Conservation (phyloP, 768 basidiomycete species). For the Hydnum rufescens region DNA sequence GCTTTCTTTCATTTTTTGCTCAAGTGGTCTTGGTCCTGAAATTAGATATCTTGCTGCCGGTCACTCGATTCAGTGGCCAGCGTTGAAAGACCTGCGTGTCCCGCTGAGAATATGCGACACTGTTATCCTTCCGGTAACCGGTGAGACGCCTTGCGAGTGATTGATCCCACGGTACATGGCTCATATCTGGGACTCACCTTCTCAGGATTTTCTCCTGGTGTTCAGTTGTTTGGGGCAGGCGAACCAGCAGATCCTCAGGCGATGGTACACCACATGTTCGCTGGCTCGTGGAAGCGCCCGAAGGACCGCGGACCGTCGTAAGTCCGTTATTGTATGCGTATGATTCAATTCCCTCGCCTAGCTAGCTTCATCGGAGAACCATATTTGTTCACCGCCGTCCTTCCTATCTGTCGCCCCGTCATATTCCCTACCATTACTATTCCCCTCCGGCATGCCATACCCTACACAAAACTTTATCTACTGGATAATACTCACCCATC, state of each 20-base stretch:
- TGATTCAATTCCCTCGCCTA: no score
- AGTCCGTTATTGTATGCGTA: no score
- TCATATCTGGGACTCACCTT: background rate
- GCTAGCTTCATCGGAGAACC: no score
- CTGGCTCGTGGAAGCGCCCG: slow-evolving; percentile 11
- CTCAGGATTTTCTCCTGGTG: slow-evolving; percentile 17
- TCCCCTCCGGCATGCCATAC: no score
- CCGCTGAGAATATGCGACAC: slow-evolving; percentile 20
- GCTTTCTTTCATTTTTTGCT: background rate
- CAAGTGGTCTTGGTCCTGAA: slow-evolving; percentile 2
- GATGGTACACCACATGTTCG: slow-evolving; percentile 14
- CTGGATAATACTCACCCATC: no score
- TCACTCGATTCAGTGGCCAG: slow-evolving; percentile 20
- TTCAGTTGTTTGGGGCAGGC: slow-evolving; percentile 16
- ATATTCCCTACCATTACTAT: no score
- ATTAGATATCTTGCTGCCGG: slow-evolving; percentile 19
- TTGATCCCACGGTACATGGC: background rate
- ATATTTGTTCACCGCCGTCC: no score
- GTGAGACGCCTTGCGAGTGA: slow-evolving; percentile 9
- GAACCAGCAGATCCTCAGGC: slow-evolving; percentile 12
- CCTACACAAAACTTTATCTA: no score
- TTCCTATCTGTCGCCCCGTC: no score
- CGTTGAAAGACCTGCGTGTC: slow-evolving; percentile 15
- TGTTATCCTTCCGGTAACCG: slow-evolving; percentile 20
- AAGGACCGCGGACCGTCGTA: no score